These are phyloP conservation scores for Silene latifolia DNA, from an alignment of 148 eudicot species.

Conservation along the genomic window DNA sequence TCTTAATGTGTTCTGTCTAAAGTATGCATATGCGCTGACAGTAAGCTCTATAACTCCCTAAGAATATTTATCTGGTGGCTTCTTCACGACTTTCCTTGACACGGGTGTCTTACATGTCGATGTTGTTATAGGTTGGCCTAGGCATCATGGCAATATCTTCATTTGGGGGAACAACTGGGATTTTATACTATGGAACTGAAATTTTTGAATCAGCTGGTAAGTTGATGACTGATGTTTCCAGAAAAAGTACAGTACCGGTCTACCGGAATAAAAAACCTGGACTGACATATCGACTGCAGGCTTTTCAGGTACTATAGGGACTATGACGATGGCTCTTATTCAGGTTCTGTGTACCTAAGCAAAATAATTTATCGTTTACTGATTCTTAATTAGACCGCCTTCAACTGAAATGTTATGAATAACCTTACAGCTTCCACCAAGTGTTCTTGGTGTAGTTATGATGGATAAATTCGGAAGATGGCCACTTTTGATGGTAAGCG, in stretches of 20 bases:
- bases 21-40: conserved; percentile 37
- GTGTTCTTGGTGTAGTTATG: conserved; percentile 39
- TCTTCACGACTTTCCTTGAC: neutral
- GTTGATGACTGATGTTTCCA: neutral
- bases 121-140: conserved; percentile 46
- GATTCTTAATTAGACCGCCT: neutral
- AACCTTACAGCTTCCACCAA: conserved; percentile 41
- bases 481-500: conserved; percentile 45
- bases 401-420: conserved; percentile 3
- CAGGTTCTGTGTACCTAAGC: conserved; percentile 39
- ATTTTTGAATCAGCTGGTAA: conserved; percentile 62
- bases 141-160: conserved; percentile 54
- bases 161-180: conserved; percentile 49
- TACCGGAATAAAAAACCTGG: neutral
- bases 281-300: conserved; percentile 36
- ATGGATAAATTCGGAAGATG: conserved; percentile 54
- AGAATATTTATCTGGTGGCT: neutral
- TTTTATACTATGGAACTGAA: conserved; percentile 46
- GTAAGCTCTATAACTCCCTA: conserved; percentile 19
- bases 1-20: conserved; percentile 28
- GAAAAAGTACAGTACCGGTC: neutral
- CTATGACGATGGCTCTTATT: conserved; percentile 51
- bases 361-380: neutral
- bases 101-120: neutral
- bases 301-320: conserved; percentile 50